Evolutionary conservation across 2,329 filamentous ascomycete genomes (phyloP), one percentile per base, ranked within the genome.

Genomic region (Fusarium begoniae): DNA sequence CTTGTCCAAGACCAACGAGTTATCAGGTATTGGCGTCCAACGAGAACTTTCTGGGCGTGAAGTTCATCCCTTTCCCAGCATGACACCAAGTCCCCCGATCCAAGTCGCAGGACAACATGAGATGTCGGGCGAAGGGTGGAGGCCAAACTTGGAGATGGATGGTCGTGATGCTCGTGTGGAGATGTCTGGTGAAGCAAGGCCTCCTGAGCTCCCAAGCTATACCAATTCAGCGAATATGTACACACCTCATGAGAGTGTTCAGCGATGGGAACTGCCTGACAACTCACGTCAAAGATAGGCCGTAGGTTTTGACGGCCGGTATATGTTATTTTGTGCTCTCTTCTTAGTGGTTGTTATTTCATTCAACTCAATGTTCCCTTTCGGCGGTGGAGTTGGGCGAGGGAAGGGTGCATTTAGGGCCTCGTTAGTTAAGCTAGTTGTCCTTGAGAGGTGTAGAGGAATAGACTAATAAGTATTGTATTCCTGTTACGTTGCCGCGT

Each of bases 181-280:
- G 40, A 72, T 76, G 51, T 55, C 71, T 8, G 71, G 73, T 20
- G 76, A 68, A 10, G 50, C 48, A 13, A 63, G 75, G 13, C 67
- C 69, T 10, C 55, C 65, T 44, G 76, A 78, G 62, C 32, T 78
- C 24, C 57, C 63, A 14, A 63, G 59, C 7, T 62, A 75, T 44
- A 56, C 61, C 3, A 77, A 65, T 9, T 62, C 69, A 18, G 70
- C 73, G 18, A 66, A 72, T 48, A 28, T 60, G 20, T 70, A 77
- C 22, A 66, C 40, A 20, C 26, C 50, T 3, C 66, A 61, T 22
- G 61, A 66, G 35, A 61, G 30, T 32, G 50, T 53, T 7, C 76
- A 75, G 38, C 63, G 76, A 43, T 78, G 76, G 76, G 76, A 78
- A 57, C 63, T 78, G 6, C 71, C 75, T 6, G 76, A 75, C 32